Conservation (phyloP, 495 filamentous ascomycete species). For the Daldinia decipiens region DNA sequence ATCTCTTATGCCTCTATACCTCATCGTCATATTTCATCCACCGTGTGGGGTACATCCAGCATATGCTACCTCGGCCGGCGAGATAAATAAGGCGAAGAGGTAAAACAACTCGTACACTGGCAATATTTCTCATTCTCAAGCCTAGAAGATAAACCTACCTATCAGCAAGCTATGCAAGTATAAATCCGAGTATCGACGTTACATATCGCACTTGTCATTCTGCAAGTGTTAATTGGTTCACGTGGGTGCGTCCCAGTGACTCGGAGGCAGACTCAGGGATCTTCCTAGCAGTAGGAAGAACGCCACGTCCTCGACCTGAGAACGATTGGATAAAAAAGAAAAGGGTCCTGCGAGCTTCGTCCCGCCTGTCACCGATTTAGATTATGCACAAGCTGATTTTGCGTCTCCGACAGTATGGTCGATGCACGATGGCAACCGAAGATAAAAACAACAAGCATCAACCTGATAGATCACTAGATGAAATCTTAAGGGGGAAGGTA, state of each 20-base stretch:
- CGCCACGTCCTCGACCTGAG: neutral
- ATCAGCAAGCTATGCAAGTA: conserved; percentile 6
- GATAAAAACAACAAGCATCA: conserved; percentile 17
- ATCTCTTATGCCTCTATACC: conserved; percentile 21
- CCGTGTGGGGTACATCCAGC: conserved; percentile 19
- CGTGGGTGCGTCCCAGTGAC: neutral
- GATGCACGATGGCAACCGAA: conserved; percentile 17
- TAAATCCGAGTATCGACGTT: neutral
- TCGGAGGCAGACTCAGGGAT: neutral
- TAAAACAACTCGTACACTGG: conserved; percentile 5
- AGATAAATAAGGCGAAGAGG: neutral
- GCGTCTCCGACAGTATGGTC: conserved; percentile 31
- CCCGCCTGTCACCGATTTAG: neutral
- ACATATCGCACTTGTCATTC: neutral
- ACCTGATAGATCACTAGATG: conserved; percentile 27
- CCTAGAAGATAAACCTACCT: neutral
- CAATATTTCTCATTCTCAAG: conserved; percentile 1
- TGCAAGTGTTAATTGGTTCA: neutral
- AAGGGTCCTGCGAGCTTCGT: conserved; percentile 3
- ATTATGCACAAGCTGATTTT: conserved; percentile 29
- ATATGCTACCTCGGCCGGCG: conserved; percentile 13
- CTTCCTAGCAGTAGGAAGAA: neutral
- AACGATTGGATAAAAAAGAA: neutral
- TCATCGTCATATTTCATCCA: conserved; percentile 1
- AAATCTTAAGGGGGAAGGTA: conserved; percentile 22